A percentile compares a stretch with the other conserved stretches of the same genome.
Conservation (phyloP, 164 flowering plant species). For the Berberis vulgaris region DNA sequence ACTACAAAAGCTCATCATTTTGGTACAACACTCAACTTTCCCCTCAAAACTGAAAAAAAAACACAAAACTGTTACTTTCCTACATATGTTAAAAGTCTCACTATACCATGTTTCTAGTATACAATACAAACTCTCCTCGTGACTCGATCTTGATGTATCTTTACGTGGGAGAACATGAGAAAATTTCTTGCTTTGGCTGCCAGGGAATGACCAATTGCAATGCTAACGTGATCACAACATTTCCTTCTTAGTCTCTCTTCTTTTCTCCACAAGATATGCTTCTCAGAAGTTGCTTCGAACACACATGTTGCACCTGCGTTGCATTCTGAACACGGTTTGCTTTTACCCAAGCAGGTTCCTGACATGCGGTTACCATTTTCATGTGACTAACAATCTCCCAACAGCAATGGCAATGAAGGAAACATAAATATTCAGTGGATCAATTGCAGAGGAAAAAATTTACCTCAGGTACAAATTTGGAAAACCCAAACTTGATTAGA, state of each 20-base stretch:
- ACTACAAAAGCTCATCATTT: too few relatives aligned
- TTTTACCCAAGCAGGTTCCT: slow-evolving; percentile 98
- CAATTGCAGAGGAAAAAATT: not conserved
- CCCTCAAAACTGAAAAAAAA: too few relatives aligned
- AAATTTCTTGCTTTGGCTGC: too few relatives aligned
- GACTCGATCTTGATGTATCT: too few relatives aligned
- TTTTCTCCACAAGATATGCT: slow-evolving; percentile 42
- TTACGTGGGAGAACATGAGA: too few relatives aligned
- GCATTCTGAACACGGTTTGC: slow-evolving; percentile 67
- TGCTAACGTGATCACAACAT: not conserved
- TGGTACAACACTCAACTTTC: too few relatives aligned
- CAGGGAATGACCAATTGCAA: too few relatives aligned
- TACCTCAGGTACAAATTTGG: slow-evolving; percentile 91
- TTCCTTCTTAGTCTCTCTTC: slow-evolving; percentile 9
- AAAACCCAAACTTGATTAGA: slow-evolving; percentile 75
- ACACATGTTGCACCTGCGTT: slow-evolving; percentile 66
- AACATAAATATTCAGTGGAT: not conserved
- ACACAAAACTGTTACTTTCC: too few relatives aligned
- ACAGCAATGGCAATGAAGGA: not conserved
- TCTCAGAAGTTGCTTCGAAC: slow-evolving; percentile 67
- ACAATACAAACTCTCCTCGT: too few relatives aligned
- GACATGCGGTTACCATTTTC: slow-evolving; percentile 3
- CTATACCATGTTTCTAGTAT: too few relatives aligned
- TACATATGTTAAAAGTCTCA: too few relatives aligned
- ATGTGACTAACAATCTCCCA: not conserved